Evolutionary conservation across 2,329 filamentous ascomycete genomes (phyloP).

Genomic region (Aspergillus unguis): DNA sequence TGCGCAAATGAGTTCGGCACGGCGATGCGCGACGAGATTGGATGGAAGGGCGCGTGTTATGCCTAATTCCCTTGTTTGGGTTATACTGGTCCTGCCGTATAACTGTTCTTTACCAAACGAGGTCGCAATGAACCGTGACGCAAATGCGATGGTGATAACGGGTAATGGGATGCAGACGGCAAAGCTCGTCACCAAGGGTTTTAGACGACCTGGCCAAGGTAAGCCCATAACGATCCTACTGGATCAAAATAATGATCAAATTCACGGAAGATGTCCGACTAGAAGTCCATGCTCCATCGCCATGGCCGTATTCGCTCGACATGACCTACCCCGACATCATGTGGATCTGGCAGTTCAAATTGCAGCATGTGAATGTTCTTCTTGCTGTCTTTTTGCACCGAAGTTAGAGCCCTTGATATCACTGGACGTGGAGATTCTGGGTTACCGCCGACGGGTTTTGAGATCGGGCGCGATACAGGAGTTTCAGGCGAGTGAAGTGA

Average conservation of each 20-base stretch:
- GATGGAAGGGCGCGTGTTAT: background rate
- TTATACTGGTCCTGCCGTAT: constrained; percentile 15
- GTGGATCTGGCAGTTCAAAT: constrained; percentile 34
- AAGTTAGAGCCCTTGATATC: constrained; percentile 34
- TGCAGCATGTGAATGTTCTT: constrained; percentile 37
- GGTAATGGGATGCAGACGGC: background rate
- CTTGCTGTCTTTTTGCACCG: constrained; percentile 27
- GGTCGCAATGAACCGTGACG: constrained; percentile 6
- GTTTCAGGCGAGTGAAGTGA: constrained; percentile 35
- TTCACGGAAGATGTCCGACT: constrained; percentile 4
- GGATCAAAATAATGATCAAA: no score
- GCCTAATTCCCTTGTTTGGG: constrained; percentile 3
- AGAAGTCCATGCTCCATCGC: constrained; percentile 46
- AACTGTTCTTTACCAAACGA: constrained; percentile 1
- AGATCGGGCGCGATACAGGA: constrained; percentile 35
- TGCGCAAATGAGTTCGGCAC: constrained; percentile 4
- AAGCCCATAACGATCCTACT: no score
- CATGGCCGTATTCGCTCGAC: constrained; percentile 36
- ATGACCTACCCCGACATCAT: constrained; percentile 30
- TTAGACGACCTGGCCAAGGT: no score
- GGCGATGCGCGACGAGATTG: background rate
- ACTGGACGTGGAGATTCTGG: constrained; percentile 29
- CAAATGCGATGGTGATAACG: constrained; percentile 3
- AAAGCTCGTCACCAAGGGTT: background rate
- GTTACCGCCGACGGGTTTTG: constrained; percentile 34